A percentile compares a stretch with the other conserved stretches of the same genome.
phyloP scores from a whole-genome alignment of 345 rosid genomes.

The Excoecaria cochinchinensis region DNA sequence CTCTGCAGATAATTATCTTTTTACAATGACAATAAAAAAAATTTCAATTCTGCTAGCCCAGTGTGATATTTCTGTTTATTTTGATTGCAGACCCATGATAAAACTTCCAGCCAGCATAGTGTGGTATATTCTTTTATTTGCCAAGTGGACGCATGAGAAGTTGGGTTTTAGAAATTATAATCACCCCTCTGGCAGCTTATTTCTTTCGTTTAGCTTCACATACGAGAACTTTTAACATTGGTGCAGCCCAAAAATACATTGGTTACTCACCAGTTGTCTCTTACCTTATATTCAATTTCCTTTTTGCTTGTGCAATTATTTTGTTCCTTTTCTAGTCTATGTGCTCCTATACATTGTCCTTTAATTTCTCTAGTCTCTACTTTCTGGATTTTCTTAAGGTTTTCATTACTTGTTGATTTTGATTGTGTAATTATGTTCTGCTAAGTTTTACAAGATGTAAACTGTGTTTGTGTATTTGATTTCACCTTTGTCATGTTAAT shows the following conservation, averaged over 20 bases:
- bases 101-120: conserved; percentile 59
- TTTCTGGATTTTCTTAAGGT: background rate
- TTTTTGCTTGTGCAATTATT: background rate
- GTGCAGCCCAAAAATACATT: conserved; percentile 65
- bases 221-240: conserved; percentile 77
- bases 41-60: conserved; percentile 10
- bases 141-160: conserved; percentile 53
- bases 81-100: conserved; percentile 68
- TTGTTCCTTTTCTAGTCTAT: background rate
- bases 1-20: no score
- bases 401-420: background rate
- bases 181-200: conserved; percentile 43
- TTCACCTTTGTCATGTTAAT: background rate
- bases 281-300: background rate
- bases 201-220: conserved; percentile 62
- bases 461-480: background rate
- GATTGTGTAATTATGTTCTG: background rate
- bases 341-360: background rate
- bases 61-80: conserved; percentile 20
- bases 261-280: conserved; percentile 72
- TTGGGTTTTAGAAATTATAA: conserved; percentile 37
- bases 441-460: background rate
- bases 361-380: background rate
- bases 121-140: conserved; percentile 40
- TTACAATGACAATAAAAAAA: no score